Evolutionary conservation across 257 asterid genomes (phyloP), one percentile per base, ranked within the genome.

Genomic region (Capsicum chinense): DNA sequence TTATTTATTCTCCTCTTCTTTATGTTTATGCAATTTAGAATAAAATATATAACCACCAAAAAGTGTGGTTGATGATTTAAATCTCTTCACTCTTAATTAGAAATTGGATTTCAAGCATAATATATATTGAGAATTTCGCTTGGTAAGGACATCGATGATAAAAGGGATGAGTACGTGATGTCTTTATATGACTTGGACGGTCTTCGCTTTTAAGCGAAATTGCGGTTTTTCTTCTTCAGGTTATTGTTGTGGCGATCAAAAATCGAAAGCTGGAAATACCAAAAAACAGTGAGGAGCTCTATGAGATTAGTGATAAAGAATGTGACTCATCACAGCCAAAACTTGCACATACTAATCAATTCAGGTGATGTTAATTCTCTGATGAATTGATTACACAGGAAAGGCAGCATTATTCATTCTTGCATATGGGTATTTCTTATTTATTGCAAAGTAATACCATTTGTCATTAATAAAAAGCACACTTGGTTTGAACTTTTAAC

Each of bases 251-350:
- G 74, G 95, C 99, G 0, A 44, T 92, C 0, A 92, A 93, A 82
- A 96, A 96, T 76, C 90, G 92, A 8, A 69, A 84, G 7, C 80
- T 90, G 68, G 56, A 90, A 39, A 79, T 52, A 60, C 92, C 95
- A 4, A 88, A 88, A 82, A 89, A 84, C 63, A 84, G 90, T 3
- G 88, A 81, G 19, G 97, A 93, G 85, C 79, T 95, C 33, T 88
- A 92, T 48, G 99, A 96, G 90, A 88, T 89, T 84, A 85, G 85
- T 60, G 97, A 92, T 50, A 92, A 94, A 73, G 93, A 89, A 56
- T 83, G 88, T 0, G 87, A 80, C 33, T 85, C 91, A 3, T 56
- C 79, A 0, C 86, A 89, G 10, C 42, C 82, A 47, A 94, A 86
- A 84, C 86, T 96, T 56, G 89, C 88, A 60, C 98, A 92, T 81